Conservation (phyloP, 2,329 filamentous ascomycete genomes). For the Zymoseptoria brevis region DNA sequence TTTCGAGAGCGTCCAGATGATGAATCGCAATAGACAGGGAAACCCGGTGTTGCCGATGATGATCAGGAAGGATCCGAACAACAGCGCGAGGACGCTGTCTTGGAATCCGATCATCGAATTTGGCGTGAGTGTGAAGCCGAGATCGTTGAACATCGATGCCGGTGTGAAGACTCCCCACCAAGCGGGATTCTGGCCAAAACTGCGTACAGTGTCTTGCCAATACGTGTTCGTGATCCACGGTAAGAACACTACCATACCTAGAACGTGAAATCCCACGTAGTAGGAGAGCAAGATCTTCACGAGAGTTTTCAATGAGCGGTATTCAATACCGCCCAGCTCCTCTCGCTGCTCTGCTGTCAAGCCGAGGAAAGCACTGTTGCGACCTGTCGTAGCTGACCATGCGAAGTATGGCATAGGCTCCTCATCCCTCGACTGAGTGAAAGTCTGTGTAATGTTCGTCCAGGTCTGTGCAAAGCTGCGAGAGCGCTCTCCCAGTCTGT, state of each 20-base stretch:
- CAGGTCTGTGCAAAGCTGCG: slow-evolving; percentile 43
- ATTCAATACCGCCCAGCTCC: slow-evolving; percentile 93
- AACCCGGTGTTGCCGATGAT: slow-evolving; percentile 94
- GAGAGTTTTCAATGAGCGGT: slow-evolving; percentile 80
- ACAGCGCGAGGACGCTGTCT: slow-evolving; percentile 62
- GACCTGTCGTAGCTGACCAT: slow-evolving; percentile 83
- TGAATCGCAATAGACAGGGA: slow-evolving; percentile 84
- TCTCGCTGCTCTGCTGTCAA: slow-evolving; percentile 85
- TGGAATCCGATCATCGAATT: slow-evolving; percentile 93
- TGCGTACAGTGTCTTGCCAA: slow-evolving; percentile 60
- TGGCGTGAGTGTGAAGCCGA: slow-evolving; percentile 86
- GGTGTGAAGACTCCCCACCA: slow-evolving; percentile 94
- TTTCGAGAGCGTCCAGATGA: slow-evolving; percentile 75
- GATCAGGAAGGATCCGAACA: slow-evolving; percentile 77
- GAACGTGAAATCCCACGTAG: slow-evolving; percentile 72
- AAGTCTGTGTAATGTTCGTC: slow-evolving; percentile 47
- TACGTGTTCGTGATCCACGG: slow-evolving; percentile 68
- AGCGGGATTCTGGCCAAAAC: slow-evolving; percentile 51
- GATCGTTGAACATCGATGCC: slow-evolving; percentile 83
- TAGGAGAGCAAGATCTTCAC: slow-evolving; percentile 69
- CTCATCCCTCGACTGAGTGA: slow-evolving; percentile 40
- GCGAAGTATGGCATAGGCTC: slow-evolving; percentile 79
- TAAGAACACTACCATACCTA: slow-evolving; percentile 64
- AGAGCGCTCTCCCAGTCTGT: slow-evolving; percentile 9
- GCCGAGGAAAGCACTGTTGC: slow-evolving; percentile 88